Evolutionary conservation across 108 stramenopile genomes (phyloP).

Genomic region (Cyclotella cryptica): DNA sequence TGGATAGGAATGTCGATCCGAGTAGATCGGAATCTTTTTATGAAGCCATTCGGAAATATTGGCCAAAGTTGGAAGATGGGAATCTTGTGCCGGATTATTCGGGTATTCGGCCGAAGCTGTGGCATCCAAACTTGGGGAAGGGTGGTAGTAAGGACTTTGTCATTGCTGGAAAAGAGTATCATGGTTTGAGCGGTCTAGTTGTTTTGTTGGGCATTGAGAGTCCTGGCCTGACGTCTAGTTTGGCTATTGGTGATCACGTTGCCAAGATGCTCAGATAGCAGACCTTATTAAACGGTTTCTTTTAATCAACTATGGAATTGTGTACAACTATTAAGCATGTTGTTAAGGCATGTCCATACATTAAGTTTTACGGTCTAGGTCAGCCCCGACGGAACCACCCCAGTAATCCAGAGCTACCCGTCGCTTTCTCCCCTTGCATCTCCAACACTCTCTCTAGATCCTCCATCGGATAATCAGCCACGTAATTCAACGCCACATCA

Average conservation of each 20-base stretch:
- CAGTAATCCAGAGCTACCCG: constrained; percentile 42
- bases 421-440: constrained; percentile 38
- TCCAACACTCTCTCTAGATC: constrained; percentile 60
- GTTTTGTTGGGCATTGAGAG: constrained; percentile 85
- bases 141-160: constrained; percentile 65
- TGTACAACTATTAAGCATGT: too few relatives aligned
- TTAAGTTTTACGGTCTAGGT: not conserved
- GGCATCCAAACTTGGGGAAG: constrained; percentile 58
- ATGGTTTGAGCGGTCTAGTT: constrained; percentile 71
- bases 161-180: constrained; percentile 57
- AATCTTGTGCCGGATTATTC: constrained; percentile 76
- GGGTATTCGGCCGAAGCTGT: constrained; percentile 84
- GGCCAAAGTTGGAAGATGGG: constrained; percentile 67
- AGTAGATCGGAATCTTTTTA: constrained; percentile 64
- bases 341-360: too few relatives aligned
- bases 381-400: constrained; percentile 44
- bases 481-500: constrained; percentile 77
- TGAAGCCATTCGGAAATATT: constrained; percentile 75
- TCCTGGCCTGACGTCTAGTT: constrained; percentile 85
- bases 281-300: not conserved
- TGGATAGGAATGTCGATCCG: constrained; percentile 68
- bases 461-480: constrained; percentile 59
- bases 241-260: constrained; percentile 78
- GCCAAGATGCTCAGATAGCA: constrained; percentile 32
- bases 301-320: not conserved